Conservation (phyloP, 1,139 yeast species). For the Candida glucosophila region DNA sequence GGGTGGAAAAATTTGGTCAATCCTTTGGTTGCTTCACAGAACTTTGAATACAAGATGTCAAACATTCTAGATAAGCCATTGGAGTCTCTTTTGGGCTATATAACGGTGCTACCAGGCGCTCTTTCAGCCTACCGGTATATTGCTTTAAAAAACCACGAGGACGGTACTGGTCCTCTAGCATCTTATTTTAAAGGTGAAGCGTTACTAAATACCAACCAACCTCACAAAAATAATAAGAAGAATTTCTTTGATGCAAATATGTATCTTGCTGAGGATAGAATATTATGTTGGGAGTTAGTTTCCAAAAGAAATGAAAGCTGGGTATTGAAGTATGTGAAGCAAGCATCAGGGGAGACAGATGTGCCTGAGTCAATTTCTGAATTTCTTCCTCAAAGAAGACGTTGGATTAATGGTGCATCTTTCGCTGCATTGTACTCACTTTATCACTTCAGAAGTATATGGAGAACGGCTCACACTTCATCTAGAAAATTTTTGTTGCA, state of each 20-base stretch:
- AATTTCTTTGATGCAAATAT: slow-evolving; percentile 93
- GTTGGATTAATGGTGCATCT: slow-evolving; percentile 97
- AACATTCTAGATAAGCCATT: slow-evolving; percentile 91
- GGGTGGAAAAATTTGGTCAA: slow-evolving; percentile 72
- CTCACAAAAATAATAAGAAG: slow-evolving; percentile 30
- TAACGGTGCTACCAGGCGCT: slow-evolving; percentile 93
- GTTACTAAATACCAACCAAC: slow-evolving; percentile 24
- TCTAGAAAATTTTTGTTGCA: slow-evolving; percentile 72
- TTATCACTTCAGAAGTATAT: slow-evolving; percentile 67
- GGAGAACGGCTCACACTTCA: slow-evolving; percentile 79
- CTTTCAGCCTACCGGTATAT: slow-evolving; percentile 87
- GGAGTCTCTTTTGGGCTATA: slow-evolving; percentile 89
- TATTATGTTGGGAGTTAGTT: slow-evolving; percentile 92
- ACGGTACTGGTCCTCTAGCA: slow-evolving; percentile 86
- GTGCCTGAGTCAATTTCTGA: slow-evolving; percentile 90
- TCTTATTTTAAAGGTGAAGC: slow-evolving; percentile 89
- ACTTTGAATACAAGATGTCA: slow-evolving; percentile 94
- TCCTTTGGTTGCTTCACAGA: slow-evolving; percentile 93
- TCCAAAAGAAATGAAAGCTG: slow-evolving; percentile 82
- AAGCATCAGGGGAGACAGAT: slow-evolving; percentile 95
- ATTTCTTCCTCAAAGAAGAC: slow-evolving; percentile 87
- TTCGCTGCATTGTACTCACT: slow-evolving; percentile 92
- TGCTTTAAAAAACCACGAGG: slow-evolving; percentile 76
- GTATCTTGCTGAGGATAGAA: slow-evolving; percentile 97
- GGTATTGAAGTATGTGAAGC: slow-evolving; percentile 88